Evolutionary conservation across 768 basidiomycete species (phyloP), one percentile per base, ranked within the genome.

Genomic region (Termitomyces sp.): DNA sequence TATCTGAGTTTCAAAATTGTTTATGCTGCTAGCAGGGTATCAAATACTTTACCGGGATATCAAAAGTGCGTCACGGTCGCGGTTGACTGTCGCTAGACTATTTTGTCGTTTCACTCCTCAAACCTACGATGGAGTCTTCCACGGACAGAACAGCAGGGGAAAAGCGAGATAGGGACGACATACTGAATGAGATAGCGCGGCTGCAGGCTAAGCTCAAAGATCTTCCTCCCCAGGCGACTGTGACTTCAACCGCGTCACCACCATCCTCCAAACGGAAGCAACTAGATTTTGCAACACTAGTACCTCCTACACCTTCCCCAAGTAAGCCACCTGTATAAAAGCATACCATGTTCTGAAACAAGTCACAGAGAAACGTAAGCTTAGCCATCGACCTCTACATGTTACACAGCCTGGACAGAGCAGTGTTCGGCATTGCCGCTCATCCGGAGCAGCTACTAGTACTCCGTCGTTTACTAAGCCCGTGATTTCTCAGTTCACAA

Each of bases 221-320:
- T 42, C 51, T 78, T 43, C 76, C 77, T 11, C 69, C 72, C 29
- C 64, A 63, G 40, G 57, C 46, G 4, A 40, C 20, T 40, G 49
- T 50, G 42, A 20, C 20, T 53, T 38, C 36, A 50, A 60, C n/a
- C 37, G 46, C 56, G 59, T 56, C 52, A 46, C 62, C 59, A 34
- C 74, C 74, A 25, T 79, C 82, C 6, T 81, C 82, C 9, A 84
- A 85, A 70, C 76, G 82, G 62, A 86, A 81, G 71, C 73, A 72
- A 48, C 65, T 65, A 11, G 74, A 79, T 9, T 62, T 75, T 3
- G 70, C 73, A 2, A 67, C 82, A 14, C 69, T 85, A 34, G 86
- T 77, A 1, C 86, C 86, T 5, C 71, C 81, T 0, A 87, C 86
- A 0, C 90, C 90, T 9, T 89, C 90, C 40, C 87, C 86, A 4